Conservation (phyloP, 1,284 basidiomycete genomes). For the Ustilago lituana region DNA sequence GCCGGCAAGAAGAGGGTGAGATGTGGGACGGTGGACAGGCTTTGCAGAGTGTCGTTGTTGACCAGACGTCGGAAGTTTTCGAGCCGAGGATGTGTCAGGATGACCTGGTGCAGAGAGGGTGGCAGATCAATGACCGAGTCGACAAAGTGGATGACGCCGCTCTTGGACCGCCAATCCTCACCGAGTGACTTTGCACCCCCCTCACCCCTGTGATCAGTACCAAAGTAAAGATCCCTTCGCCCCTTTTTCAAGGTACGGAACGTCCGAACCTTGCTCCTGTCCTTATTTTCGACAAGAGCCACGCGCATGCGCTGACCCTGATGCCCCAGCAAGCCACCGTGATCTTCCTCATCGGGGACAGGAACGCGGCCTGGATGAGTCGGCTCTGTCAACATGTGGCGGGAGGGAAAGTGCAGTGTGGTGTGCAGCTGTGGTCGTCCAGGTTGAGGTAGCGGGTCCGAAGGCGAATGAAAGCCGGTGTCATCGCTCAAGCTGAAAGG, state of each 20-base stretch:
- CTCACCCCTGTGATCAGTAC: conserved; percentile 77
- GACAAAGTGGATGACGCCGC: conserved; percentile 81
- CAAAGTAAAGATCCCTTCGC: conserved; percentile 68
- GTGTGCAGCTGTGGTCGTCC: conserved; percentile 65
- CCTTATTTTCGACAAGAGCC: conserved; percentile 61
- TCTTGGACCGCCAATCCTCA: conserved; percentile 71
- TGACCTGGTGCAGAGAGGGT: conserved; percentile 71
- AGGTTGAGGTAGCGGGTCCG: conserved; percentile 74
- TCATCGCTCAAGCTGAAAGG: conserved; percentile 49
- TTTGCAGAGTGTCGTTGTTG: conserved; percentile 58
- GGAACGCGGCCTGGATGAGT: conserved; percentile 65
- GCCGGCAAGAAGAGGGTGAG: conserved; percentile 90
- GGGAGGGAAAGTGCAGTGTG: conserved; percentile 74
- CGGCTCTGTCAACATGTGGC: conserved; percentile 79
- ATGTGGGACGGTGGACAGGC: conserved; percentile 70
- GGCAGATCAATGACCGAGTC: conserved; percentile 81
- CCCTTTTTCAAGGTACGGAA: conserved; percentile 2
- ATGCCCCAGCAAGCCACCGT: conserved; percentile 78
- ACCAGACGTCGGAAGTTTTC: conserved; percentile 62
- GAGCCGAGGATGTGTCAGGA: conserved; percentile 57
- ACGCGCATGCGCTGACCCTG: conserved; percentile 82
- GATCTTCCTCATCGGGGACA: conserved; percentile 61
- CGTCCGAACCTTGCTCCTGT: neutral
- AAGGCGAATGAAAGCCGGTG: conserved; percentile 72
- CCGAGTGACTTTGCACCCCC: conserved; percentile 71